Conservation (phyloP, 345 rosid genomes). For the Sonneratia caseolaris region DNA sequence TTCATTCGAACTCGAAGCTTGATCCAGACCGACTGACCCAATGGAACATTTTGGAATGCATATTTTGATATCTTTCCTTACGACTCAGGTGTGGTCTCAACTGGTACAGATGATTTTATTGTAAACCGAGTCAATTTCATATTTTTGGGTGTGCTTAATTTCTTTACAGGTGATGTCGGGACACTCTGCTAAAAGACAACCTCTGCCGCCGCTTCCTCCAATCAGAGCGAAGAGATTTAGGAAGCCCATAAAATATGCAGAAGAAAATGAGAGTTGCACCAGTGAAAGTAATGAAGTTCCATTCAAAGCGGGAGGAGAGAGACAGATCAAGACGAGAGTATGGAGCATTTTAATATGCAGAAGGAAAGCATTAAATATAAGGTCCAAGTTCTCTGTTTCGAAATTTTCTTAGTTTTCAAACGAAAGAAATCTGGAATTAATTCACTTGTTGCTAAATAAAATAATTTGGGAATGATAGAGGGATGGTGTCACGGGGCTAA, state of each 20-base stretch:
- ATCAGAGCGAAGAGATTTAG: constrained; percentile 2
- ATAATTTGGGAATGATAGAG: too few relatives aligned
- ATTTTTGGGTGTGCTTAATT: not conserved
- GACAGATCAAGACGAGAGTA: not conserved
- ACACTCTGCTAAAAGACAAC: constrained; percentile 2
- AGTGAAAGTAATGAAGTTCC: not conserved
- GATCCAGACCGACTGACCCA: too few relatives aligned
- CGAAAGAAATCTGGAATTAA: too few relatives aligned
- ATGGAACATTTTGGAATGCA: too few relatives aligned
- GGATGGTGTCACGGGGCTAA: too few relatives aligned
- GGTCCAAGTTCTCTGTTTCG: constrained; percentile 10
- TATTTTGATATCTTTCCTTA: too few relatives aligned
- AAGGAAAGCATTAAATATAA: not conserved
- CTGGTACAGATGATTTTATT: too few relatives aligned
- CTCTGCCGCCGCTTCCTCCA: constrained; percentile 4
- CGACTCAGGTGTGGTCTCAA: too few relatives aligned
- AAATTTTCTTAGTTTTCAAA: too few relatives aligned
- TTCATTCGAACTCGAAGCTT: too few relatives aligned
- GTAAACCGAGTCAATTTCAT: not conserved
- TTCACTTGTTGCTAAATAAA: too few relatives aligned
- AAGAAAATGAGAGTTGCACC: not conserved
- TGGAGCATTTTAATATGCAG: constrained; percentile 6
- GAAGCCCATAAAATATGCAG: constrained; percentile 3
- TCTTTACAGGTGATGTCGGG: not conserved
- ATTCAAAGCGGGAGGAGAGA: constrained; percentile 4